Base-by-base conservation (phyloP, 2,329 filamentous ascomycete species). In the Monosporascus sp. region DNA sequence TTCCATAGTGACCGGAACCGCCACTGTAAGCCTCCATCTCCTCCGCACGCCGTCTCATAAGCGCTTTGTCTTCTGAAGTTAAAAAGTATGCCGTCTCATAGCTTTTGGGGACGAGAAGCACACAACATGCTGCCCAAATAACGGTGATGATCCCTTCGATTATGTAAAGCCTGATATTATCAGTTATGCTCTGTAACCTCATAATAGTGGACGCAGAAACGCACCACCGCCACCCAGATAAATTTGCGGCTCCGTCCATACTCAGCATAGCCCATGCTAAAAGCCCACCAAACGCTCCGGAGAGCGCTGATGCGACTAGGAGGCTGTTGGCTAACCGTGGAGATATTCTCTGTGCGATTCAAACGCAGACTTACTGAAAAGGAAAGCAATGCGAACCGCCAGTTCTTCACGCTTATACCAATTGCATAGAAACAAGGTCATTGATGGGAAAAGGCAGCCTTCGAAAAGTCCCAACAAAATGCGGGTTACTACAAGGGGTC, bases 361-460 rank as follows among this genome's bases (percentile, higher is more conserved):
- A 43, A 14, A 20, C 8, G 17, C 20, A 2, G 2, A 50, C 58
- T 48, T 41, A 56, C 58, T 55, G 37, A 67, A 66, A 9, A 69
- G 45, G n/a, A 66, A 62, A 0, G 62, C 59, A 3, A 66, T 56
- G 0, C 66, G 59, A 0, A 64, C 53, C 0, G 59, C 64, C 9
- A 69, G 31, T n/a, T 69, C 65, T 22, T 67, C 64, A 2, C 61
- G 60, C 5, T 65, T 68, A 55, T 68, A 68, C 59, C 66, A 68
- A 14, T 63, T 65, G 11, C 62, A 65, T 0, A 68, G 47, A 20
- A 65, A 62, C 17, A 66, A 59, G 0, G 63, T 60, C 26, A 66
- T 57, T 3, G 62, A 59, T 3, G 66, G 65, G n/a, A 67, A 68
- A 35, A 67, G 58, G 22, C 63, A 65, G 3, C 65, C 66, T 48